Conservation (phyloP, 2,329 filamentous ascomycete genomes). For the Ceratocystis albifundus region DNA sequence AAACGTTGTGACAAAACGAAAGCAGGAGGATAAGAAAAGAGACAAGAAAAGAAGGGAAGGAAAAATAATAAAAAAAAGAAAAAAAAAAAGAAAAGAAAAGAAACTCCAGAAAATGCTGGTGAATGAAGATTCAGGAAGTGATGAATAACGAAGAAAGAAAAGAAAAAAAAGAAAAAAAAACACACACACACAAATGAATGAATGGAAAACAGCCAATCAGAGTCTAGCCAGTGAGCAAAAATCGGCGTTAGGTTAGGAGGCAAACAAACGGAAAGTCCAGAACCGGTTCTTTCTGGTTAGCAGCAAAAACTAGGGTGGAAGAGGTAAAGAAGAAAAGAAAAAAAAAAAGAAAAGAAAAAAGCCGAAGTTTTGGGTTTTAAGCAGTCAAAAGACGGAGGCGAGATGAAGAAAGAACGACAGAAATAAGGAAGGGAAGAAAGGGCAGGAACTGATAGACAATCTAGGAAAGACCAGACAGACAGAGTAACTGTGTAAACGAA, state of each 20-base stretch:
- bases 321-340: too few relatives aligned
- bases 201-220: not conserved
- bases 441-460: not conserved
- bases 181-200: not conserved
- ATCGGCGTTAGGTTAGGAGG: not conserved
- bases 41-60: not conserved
- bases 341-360: too few relatives aligned
- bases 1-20: not conserved
- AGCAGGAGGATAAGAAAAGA: not conserved
- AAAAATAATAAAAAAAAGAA: not conserved
- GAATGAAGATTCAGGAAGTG: not conserved
- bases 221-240: not conserved
- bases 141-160: not conserved
- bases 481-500: conserved; percentile 18
- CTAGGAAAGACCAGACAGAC: not conserved
- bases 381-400: conserved; percentile 9
- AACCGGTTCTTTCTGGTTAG: not conserved
- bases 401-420: conserved; percentile 6
- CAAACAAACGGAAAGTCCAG: not conserved
- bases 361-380: not conserved
- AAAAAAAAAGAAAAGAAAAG: too few relatives aligned
- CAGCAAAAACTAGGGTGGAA: not conserved
- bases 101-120: too few relatives aligned
- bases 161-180: not conserved
- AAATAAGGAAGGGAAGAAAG: conserved; percentile 3